phyloP scores from a whole-genome alignment of 2,329 filamentous ascomycete species.

The Cordyceps tenuipes region DNA sequence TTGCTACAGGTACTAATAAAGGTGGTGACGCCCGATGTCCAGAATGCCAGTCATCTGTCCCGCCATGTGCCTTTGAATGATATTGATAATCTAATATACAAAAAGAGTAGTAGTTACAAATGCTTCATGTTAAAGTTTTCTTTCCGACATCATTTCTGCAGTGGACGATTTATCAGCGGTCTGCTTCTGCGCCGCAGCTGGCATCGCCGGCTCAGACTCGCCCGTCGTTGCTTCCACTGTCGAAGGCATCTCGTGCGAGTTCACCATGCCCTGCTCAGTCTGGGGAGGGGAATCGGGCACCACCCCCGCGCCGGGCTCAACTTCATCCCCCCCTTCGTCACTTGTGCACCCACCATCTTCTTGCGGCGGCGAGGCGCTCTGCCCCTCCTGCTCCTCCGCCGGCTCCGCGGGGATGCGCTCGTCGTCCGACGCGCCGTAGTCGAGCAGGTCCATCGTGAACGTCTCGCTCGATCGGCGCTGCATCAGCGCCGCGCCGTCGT shows the following conservation, averaged over 20 bases:
- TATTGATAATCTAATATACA: too few species aligned
- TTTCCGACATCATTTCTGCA: not conserved
- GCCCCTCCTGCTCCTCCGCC: not conserved
- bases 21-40: too few species aligned
- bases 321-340: too few species aligned
- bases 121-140: not conserved
- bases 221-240: not conserved
- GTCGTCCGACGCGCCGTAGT: constrained; percentile 11
- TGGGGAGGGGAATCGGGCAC: not conserved
- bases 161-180: not conserved
- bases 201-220: not conserved
- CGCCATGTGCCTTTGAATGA: too few species aligned
- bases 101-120: too few species aligned
- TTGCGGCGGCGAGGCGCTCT: too few species aligned
- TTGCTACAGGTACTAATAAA: too few species aligned
- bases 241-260: not conserved
- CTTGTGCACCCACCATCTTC: not conserved
- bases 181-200: not conserved
- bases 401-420: not conserved
- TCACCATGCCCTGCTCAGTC: not conserved
- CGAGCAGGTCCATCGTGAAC: constrained; percentile 21
- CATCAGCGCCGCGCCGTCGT: constrained; percentile 21
- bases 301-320: not conserved
- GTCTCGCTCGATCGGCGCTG: constrained; percentile 20
- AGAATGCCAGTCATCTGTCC: too few species aligned